Percentiles rank a stretch among this genome's conserved stretches.
Conservation (phyloP, 2,329 filamentous ascomycete species). For the Xylariaceae sp. region DNA sequence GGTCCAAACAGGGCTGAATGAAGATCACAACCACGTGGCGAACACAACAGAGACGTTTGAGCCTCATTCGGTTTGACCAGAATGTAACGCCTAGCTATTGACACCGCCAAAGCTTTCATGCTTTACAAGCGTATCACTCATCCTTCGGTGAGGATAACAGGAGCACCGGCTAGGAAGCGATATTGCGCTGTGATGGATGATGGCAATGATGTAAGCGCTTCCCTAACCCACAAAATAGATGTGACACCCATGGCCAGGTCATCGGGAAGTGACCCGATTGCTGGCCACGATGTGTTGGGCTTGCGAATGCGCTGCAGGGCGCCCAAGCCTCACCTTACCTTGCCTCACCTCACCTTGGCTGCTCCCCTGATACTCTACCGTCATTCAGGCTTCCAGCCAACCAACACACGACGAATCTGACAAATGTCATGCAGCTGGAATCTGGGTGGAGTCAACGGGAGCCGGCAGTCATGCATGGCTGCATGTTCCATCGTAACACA, state of each 20-base stretch:
- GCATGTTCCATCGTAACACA: constrained; percentile 9
- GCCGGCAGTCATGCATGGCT: constrained; percentile 11
- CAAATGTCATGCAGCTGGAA: constrained; percentile 12
- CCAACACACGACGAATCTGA: constrained; percentile 10
- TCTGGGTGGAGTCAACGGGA: constrained; percentile 6
- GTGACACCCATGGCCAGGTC: constrained; percentile 7
- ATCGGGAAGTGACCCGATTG: constrained; percentile 12
- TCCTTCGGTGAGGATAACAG: not conserved
- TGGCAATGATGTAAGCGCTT: constrained; percentile 10
- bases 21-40: constrained; percentile 5
- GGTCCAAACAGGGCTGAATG: constrained; percentile 4
- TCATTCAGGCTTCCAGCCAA: constrained; percentile 2
- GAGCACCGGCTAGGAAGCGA: not conserved
- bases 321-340: constrained; percentile 12
- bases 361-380: not conserved
- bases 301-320: not conserved
- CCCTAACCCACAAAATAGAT: constrained; percentile 16
- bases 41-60: not conserved
- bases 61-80: not conserved
- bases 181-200: not conserved
- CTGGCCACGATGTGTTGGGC: constrained; percentile 12
- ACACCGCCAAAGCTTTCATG: not conserved
- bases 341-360: not conserved
- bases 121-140: not conserved
- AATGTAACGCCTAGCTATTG: not conserved